These are phyloP conservation scores for Harrya chromipes DNA, from an alignment of 768 basidiomycete species.

Conservation along the genomic window DNA sequence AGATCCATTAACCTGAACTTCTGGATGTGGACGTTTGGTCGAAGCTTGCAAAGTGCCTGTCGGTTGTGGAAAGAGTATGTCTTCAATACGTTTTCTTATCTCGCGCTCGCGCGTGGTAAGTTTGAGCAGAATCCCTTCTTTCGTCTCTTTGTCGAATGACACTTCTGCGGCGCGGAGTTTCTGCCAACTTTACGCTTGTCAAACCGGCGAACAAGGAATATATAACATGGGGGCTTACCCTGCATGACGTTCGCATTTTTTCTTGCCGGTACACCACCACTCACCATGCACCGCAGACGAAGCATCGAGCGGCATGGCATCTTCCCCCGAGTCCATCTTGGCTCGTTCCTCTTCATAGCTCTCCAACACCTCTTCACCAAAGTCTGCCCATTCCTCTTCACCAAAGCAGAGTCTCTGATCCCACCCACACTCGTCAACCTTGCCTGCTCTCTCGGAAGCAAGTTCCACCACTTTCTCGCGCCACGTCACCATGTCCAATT, in stretches of 20 bases:
- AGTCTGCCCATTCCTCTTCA: slow-evolving; percentile 76
- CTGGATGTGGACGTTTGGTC: slow-evolving; percentile 33
- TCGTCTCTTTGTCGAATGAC: slow-evolving; percentile 71
- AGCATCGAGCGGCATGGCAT: slow-evolving; percentile 39
- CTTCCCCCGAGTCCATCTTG: slow-evolving; percentile 32
- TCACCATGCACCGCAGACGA: slow-evolving; percentile 37
- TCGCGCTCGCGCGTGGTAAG: slow-evolving; percentile 76
- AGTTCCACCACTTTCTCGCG: slow-evolving; percentile 66
- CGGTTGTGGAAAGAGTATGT: slow-evolving; percentile 54
- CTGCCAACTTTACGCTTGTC: slow-evolving; percentile 61
- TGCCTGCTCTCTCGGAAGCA: slow-evolving; percentile 62
- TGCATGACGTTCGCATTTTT: slow-evolving; percentile 73
- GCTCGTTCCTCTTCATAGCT: slow-evolving; percentile 56
- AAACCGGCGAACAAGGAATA: not conserved
- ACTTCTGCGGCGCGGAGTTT: slow-evolving; percentile 69
- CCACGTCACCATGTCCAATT: slow-evolving; percentile 68
- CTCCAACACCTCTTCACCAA: slow-evolving; percentile 63
- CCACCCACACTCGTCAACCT: slow-evolving; percentile 79
- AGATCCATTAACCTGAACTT: slow-evolving; percentile 46
- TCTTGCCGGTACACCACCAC: slow-evolving; percentile 80
- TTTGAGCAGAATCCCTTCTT: slow-evolving; percentile 61
- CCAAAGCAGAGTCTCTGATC: slow-evolving; percentile 82
- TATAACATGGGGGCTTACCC: slow-evolving; percentile 47
- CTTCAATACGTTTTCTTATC: slow-evolving; percentile 74
- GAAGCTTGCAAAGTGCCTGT: slow-evolving; percentile 33